Conservation (phyloP, 2,329 filamentous ascomycete species). For the Pseudopithomyces chartarum region DNA sequence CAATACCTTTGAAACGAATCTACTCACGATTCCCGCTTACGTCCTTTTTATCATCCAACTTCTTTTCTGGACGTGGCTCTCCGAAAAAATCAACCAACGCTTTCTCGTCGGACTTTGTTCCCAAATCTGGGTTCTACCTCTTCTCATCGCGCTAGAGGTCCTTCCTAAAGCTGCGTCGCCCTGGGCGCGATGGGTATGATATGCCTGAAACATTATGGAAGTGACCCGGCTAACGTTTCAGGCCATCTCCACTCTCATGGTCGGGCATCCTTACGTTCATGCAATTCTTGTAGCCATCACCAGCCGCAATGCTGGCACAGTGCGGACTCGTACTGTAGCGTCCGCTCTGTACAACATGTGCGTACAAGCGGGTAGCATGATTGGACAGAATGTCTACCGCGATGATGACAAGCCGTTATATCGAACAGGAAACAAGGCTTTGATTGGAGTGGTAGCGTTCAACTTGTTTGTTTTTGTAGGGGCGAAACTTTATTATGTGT, state of each 20-base stretch:
- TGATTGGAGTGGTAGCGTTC: conserved; percentile 57
- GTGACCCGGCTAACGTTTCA: no score
- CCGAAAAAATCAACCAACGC: conserved; percentile 56
- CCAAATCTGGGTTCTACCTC: conserved; percentile 47
- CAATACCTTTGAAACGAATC: conserved; percentile 44
- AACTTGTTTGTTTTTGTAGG: conserved; percentile 58
- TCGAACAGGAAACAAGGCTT: conserved; percentile 57
- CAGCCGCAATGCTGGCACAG: conserved; percentile 49
- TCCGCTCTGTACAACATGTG: conserved; percentile 51
- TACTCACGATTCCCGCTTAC: conserved; percentile 51
- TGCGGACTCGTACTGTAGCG: conserved; percentile 50
- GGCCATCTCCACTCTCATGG: conserved; percentile 44
- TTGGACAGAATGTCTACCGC: conserved; percentile 56
- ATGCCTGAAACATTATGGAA: no score
- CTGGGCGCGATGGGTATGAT: conserved; percentile 42
- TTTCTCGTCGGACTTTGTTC: conserved; percentile 52
- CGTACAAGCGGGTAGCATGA: conserved; percentile 39
- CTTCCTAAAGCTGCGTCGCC: conserved; percentile 34
- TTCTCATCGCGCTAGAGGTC: conserved; percentile 45
- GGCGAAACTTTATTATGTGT: conserved; percentile 60
- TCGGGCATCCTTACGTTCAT: conserved; percentile 51
- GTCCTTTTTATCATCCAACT: conserved; percentile 56
- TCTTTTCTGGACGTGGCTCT: conserved; percentile 56
- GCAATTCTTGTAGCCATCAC: conserved; percentile 51
- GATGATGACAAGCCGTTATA: conserved; percentile 59